Conservation (phyloP, 306 rosid genomes). For the Comarum palustre region DNA sequence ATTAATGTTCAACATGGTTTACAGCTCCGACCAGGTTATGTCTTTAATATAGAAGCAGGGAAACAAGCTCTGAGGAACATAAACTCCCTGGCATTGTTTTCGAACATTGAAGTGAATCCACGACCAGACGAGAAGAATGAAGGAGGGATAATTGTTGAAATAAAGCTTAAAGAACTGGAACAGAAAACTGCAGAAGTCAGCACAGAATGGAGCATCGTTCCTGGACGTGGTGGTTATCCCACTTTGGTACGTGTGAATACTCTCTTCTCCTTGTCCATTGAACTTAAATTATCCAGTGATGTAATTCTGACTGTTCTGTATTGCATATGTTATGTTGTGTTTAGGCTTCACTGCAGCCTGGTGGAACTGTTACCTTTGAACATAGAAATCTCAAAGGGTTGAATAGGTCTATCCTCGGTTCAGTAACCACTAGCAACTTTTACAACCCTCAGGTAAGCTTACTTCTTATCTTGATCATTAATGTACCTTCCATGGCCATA, state of each 20-base stretch:
- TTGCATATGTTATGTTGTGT: slow-evolving; percentile 24
- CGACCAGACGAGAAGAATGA: slow-evolving; percentile 89
- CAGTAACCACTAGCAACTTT: slow-evolving; percentile 88
- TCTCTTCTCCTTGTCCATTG: neutral
- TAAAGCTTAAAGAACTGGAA: slow-evolving; percentile 84
- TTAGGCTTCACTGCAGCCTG: slow-evolving; percentile 97
- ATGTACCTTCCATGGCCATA: neutral
- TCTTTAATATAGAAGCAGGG: slow-evolving; percentile 93
- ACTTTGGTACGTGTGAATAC: slow-evolving; percentile 58
- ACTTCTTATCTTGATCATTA: slow-evolving; percentile 11
- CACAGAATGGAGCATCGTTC: slow-evolving; percentile 95
- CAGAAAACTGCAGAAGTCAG: slow-evolving; percentile 93
- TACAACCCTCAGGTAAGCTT: slow-evolving; percentile 69
- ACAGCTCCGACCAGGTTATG: slow-evolving; percentile 73
- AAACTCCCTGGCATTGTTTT: slow-evolving; percentile 80
- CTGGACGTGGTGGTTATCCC: slow-evolving; percentile 92
- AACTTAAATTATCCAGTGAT: neutral
- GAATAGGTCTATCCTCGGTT: slow-evolving; percentile 77
- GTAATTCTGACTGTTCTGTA: slow-evolving; percentile 22
- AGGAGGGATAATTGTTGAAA: slow-evolving; percentile 90
- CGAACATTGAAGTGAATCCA: slow-evolving; percentile 96
- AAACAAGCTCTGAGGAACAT: slow-evolving; percentile 93
- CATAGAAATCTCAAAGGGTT: slow-evolving; percentile 85
- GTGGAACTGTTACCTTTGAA: slow-evolving; percentile 85
- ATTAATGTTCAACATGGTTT: slow-evolving; percentile 32